A percentile compares a stretch with the other conserved stretches of the same genome.
These are phyloP conservation scores for Pythium vanterpoolii DNA, from an alignment of 352 stramenopile genomes.

Conservation along the genomic window DNA sequence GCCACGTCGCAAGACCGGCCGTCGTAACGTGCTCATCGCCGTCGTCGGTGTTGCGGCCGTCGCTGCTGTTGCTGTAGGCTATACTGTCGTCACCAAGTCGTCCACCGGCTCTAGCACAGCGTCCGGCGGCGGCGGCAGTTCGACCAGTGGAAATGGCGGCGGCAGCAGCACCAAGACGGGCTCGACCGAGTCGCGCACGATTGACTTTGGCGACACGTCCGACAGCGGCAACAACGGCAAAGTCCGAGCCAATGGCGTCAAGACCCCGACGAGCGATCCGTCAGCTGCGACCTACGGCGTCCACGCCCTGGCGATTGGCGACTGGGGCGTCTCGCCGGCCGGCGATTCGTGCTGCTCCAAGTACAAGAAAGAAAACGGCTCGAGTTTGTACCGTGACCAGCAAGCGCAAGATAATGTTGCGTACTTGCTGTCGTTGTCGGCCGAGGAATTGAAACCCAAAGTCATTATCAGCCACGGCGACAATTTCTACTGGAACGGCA, in stretches of 20 bases:
- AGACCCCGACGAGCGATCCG: conserved; percentile 5
- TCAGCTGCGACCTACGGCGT: conserved; percentile 11
- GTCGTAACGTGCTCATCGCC: background rate
- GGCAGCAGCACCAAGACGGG: background rate
- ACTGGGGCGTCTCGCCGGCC: conserved; percentile 21
- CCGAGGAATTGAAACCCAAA: conserved; percentile 43
- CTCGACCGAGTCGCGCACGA: background rate
- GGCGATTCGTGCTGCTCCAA: conserved; percentile 27
- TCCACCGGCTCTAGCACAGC: background rate
- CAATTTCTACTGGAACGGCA: conserved; percentile 84
- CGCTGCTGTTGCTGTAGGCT: conserved; percentile 4
- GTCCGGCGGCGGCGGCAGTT: conserved; percentile 3
- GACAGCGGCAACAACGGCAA: background rate
- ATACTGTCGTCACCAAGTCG: conserved; percentile 1
- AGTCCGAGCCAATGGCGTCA: background rate
- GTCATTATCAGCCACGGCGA: conserved; percentile 71
- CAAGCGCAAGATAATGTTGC: conserved; percentile 30
- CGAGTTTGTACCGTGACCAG: conserved; percentile 25
- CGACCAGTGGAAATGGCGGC: background rate
- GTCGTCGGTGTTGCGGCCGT: conserved; percentile 1
- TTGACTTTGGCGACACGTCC: background rate
- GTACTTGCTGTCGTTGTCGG: conserved; percentile 28
- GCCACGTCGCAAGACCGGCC: conserved; percentile 1
- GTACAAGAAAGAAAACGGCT: conserved; percentile 22
- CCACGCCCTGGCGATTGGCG: conserved; percentile 22